Conservation (phyloP, 768 basidiomycete species). For the Erythrobasidium yunnanense region DNA sequence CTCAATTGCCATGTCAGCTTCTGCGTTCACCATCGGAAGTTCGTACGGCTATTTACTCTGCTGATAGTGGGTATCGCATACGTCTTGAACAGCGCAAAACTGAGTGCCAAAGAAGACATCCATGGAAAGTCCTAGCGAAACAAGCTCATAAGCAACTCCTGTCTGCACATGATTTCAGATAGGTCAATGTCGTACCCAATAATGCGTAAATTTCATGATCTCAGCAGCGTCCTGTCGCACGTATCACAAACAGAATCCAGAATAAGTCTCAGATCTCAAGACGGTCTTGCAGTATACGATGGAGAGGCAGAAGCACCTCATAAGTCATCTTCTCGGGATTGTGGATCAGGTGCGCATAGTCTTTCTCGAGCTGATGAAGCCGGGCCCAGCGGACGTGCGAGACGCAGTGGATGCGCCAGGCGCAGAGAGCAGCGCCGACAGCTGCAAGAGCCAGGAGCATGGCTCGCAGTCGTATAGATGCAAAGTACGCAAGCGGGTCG, state of each 20-base stretch:
- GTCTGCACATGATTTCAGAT: background rate
- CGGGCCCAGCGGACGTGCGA: background rate
- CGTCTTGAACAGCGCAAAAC: slow-evolving; percentile 26
- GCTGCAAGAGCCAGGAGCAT: no score
- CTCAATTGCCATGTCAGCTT: background rate
- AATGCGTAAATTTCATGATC: slow-evolving; percentile 24
- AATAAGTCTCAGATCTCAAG: background rate
- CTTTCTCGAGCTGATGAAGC: background rate
- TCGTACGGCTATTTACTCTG: background rate
- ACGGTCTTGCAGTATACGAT: background rate
- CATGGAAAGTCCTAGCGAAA: slow-evolving; percentile 16
- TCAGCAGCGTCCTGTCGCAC: background rate
- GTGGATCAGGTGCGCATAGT: background rate
- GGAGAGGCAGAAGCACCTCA: background rate
- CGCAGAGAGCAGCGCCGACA: background rate
- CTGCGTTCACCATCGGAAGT: background rate
- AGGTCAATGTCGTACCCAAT: slow-evolving; percentile 8
- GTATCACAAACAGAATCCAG: no score
- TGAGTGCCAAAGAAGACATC: background rate
- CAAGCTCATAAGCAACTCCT: background rate
- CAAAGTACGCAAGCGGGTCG: no score
- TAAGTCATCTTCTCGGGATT: slow-evolving; percentile 4
- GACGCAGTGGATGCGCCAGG: slow-evolving; percentile 10
- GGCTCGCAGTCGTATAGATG: no score
- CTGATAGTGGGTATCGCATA: slow-evolving; percentile 25